phyloP scores from a whole-genome alignment of 306 rosid genomes.

The Vicia villosa region DNA sequence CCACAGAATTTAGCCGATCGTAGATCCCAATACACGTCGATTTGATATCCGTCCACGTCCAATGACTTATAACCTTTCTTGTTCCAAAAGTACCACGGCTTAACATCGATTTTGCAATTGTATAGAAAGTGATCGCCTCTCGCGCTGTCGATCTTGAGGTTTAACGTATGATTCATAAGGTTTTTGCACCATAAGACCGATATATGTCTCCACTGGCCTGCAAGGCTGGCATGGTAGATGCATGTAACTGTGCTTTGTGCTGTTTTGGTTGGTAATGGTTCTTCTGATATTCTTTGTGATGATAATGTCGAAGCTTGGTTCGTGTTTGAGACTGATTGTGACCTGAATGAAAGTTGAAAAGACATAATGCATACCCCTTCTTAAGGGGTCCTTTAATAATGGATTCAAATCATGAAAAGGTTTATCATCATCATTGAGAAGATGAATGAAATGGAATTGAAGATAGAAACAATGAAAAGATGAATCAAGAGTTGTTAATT shows the following conservation, averaged over 20 bases:
- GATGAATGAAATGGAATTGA: neutral
- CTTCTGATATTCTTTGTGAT: constrained; percentile 69
- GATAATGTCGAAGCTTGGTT: constrained; percentile 49
- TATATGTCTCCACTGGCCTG: constrained; percentile 64
- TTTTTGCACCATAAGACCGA: constrained; percentile 73
- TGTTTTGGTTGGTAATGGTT: constrained; percentile 51
- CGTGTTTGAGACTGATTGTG: constrained; percentile 46
- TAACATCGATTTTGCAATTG: constrained; percentile 72
- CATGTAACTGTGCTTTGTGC: constrained; percentile 83
- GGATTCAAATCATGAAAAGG: neutral
- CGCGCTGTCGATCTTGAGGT: constrained; percentile 54
- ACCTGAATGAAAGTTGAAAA: constrained; percentile 53
- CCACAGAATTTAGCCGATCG: constrained; percentile 62
- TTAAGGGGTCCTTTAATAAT: neutral
- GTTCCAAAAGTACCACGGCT: constrained; percentile 88
- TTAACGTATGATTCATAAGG: constrained; percentile 65
- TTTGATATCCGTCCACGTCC: constrained; percentile 54
- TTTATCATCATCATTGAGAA: neutral
- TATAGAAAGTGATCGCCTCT: constrained; percentile 50
- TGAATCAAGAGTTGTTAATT: neutral
- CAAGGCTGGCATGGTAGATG: constrained; percentile 61
- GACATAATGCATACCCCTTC: constrained; percentile 43
- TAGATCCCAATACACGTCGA: constrained; percentile 83
- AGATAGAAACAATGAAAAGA: neutral
- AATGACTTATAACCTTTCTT: constrained; percentile 78